phyloP scores from a whole-genome alignment of 2,329 filamentous ascomycete genomes.

The Ambrosiella cleistominuta region DNA sequence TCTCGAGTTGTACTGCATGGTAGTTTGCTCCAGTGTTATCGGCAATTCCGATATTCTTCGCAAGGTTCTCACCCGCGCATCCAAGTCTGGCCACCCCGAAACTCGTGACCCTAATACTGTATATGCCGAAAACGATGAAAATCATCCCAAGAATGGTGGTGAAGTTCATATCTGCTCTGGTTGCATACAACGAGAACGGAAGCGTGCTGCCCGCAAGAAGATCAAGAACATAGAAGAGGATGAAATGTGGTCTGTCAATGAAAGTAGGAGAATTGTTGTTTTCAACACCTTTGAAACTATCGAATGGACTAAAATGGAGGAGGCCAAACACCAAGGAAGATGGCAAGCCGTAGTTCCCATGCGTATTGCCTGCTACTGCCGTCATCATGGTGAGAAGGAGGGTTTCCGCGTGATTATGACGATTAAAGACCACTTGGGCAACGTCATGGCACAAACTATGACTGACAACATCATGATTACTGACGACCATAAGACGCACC shows the following conservation, averaged over 20 bases:
- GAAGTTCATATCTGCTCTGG: conserved; percentile 80
- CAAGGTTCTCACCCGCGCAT: conserved; percentile 46
- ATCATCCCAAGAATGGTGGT: conserved; percentile 68
- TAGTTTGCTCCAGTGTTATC: conserved; percentile 90
- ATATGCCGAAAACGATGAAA: conserved; percentile 38
- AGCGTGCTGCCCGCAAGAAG: conserved; percentile 83
- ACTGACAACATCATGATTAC: conserved; percentile 90
- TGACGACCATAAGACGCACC: conserved; percentile 86
- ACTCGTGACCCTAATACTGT: conserved; percentile 17
- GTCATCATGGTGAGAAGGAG: conserved; percentile 83
- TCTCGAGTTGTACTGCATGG: conserved; percentile 59
- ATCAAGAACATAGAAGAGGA: conserved; percentile 86
- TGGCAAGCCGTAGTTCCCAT: conserved; percentile 75
- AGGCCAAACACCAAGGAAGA: conserved; percentile 33
- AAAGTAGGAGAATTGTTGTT: conserved; percentile 66
- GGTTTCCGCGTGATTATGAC: conserved; percentile 89
- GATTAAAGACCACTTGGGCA: conserved; percentile 62
- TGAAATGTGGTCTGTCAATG: conserved; percentile 65
- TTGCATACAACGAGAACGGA: conserved; percentile 84
- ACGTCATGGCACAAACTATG: conserved; percentile 66
- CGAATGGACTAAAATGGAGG: conserved; percentile 51
- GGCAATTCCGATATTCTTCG: conserved; percentile 47
- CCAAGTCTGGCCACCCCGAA: conserved; percentile 22
- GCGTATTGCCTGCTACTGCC: conserved; percentile 93
- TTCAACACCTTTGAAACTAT: conserved; percentile 83